Evolutionary conservation across 257 asterid genomes (phyloP).

Genomic region (Solanum chiquidenum): DNA sequence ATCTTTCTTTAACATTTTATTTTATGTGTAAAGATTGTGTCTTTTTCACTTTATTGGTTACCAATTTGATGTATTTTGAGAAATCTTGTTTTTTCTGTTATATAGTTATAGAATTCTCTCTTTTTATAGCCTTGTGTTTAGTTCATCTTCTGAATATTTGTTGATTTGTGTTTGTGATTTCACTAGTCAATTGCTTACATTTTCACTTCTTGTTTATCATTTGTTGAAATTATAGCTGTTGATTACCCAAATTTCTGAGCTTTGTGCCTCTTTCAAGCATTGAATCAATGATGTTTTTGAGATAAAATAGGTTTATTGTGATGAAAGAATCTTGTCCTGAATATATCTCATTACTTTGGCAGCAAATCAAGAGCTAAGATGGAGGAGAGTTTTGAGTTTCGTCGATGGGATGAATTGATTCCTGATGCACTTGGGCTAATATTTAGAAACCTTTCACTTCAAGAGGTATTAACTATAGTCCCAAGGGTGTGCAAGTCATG

Average conservation of each 20-base stretch:
- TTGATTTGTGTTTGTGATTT: not conserved
- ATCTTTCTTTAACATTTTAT: not conserved
- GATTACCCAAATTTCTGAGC: not conserved
- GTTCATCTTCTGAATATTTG: not conserved
- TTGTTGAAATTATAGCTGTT: not conserved
- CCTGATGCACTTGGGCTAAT: conserved; percentile 85
- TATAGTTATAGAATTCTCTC: not conserved
- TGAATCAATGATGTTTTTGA: not conserved
- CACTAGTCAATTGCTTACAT: not conserved
- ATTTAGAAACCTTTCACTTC: conserved; percentile 59
- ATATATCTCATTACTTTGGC: not conserved
- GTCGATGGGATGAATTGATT: conserved; percentile 67
- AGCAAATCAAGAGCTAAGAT: conserved; percentile 10
- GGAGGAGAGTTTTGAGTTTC: conserved; percentile 38
- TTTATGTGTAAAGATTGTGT: not conserved
- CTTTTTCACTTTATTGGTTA: not conserved
- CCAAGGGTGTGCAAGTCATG: conserved; percentile 87
- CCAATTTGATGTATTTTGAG: not conserved
- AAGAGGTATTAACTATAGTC: conserved; percentile 59
- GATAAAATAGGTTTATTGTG: not conserved
- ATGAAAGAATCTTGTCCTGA: not conserved
- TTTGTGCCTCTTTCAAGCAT: not conserved
- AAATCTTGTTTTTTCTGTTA: not conserved
- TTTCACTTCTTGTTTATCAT: not conserved
- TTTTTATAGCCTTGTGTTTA: not conserved